A percentile compares a stretch with the other conserved stretches of the same genome.
Conservation (phyloP, 148 eudicot genomes). For the Chenopodium suecicum region DNA sequence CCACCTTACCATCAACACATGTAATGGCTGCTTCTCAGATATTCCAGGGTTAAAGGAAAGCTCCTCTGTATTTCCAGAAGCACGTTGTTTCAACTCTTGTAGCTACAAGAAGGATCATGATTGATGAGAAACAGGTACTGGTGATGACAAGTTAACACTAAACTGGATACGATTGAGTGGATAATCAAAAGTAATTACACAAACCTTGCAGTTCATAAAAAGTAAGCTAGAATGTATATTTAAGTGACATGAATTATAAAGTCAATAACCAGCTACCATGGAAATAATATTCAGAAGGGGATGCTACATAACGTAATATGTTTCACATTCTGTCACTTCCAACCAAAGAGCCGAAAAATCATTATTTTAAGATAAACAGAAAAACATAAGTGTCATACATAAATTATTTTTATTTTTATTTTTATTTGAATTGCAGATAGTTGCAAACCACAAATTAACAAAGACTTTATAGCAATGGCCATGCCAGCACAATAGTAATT, state of each 20-base stretch:
- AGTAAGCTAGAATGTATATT: background rate
- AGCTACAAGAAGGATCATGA: slow-evolving; percentile 41
- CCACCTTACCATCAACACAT: slow-evolving; percentile 88
- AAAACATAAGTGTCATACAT: no score
- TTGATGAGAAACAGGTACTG: background rate
- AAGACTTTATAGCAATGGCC: no score
- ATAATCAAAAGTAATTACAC: background rate
- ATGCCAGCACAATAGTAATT: no score
- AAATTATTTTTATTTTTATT: no score
- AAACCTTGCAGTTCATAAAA: background rate
- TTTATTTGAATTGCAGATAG: no score
- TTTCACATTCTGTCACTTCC: background rate
- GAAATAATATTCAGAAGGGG: no score
- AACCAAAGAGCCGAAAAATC: background rate
- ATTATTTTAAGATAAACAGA: background rate
- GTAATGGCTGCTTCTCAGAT: slow-evolving; percentile 95
- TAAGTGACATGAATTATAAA: background rate
- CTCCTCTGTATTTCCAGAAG: slow-evolving; percentile 76
- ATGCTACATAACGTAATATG: no score
- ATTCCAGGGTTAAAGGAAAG: slow-evolving; percentile 71
- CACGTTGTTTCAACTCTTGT: slow-evolving; percentile 89
- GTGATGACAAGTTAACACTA: background rate
- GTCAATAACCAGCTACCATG: background rate
- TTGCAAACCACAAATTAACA: no score
- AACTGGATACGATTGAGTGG: background rate